Evolutionary conservation across 805 yeast species (phyloP).

Genomic region (Debaryomyces prosopidis): DNA sequence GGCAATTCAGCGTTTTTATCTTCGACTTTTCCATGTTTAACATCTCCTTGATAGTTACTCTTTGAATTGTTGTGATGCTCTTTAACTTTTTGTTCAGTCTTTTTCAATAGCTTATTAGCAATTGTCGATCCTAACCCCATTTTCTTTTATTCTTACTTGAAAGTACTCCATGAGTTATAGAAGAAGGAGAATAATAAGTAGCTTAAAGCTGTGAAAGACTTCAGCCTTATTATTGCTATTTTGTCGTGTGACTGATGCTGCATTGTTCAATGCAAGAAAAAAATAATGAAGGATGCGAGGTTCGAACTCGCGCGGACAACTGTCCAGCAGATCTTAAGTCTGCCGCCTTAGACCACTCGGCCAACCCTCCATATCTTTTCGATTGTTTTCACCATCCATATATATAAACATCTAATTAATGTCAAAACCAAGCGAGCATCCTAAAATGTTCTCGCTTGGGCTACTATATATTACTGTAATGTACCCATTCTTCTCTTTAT

Average conservation of each 20-base stretch:
- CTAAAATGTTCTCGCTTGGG: no score
- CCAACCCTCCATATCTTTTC: constrained; percentile 41
- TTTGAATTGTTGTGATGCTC: constrained; percentile 3
- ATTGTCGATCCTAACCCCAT: constrained; percentile 7
- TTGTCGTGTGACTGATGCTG: no score
- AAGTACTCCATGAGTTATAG: no score
- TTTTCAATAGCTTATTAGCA: constrained; percentile 6
- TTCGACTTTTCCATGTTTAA: constrained; percentile 1
- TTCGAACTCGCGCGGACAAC: constrained; percentile 54
- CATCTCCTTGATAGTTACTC: background rate
- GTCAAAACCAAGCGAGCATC: no score
- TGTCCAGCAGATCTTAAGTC: constrained; percentile 52
- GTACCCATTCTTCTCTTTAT: no score
- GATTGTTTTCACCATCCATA: no score
- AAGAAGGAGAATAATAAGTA: no score
- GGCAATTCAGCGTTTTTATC: constrained; percentile 10
- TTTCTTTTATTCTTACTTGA: background rate
- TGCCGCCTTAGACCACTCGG: constrained; percentile 55
- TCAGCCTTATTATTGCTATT: no score
- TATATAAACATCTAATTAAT: no score
- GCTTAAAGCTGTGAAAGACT: no score
- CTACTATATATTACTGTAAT: no score
- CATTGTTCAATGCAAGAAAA: constrained; percentile 12
- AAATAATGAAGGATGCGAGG: constrained; percentile 50
- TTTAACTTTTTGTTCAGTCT: constrained; percentile 3